Evolutionary conservation across 1,139 yeast genomes (phyloP), one percentile per base, ranked within the genome.

Genomic region (Hyphopichia burtonii): DNA sequence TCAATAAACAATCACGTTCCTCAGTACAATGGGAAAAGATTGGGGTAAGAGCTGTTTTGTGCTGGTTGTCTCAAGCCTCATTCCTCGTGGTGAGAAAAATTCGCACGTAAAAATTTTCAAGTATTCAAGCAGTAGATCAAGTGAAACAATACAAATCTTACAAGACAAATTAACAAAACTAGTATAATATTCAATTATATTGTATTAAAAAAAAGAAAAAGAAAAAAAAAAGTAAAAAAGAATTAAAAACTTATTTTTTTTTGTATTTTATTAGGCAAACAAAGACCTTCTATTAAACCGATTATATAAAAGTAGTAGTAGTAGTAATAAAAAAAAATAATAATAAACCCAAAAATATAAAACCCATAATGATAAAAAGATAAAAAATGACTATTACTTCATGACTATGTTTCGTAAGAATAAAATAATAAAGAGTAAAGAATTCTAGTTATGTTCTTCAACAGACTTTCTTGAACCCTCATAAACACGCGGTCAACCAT

Each of bases 401-500:
- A 20, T 32, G 35, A 32, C 35, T 32, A 32, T 25, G 11, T 9
- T 19, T 32, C 35, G 20, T 32, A 32, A 32, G 16, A 15, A 15
- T 6, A 17, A 17, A n/a, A 32, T 7, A 3, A 9, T 9, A 25
- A 11, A 9, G 11, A 25, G 7, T 9, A 25, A 25, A 25, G 28
- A 25, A 25, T 25, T 11, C 28, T 9, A 11, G 11, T 25, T 25
- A 11, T 25, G 11, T 25, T 25, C 28, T 25, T 25, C 28, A 25
- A 25, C 28, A 25, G 28, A 25, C 11, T 25, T 25, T 25, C 28
- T 25, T 25, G 27, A 28, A 17, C 34, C 31, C 28, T 46, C 42
- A 59, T 53, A 59, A 55, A 45, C 66, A 63, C 39, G 68, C 71
- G 31, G 68, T 60, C 48, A 70, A 60, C 76, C 76, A 71, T 52